Conservation (phyloP, 139 green algal genomes). For the Limnomonas spitsbergensis region DNA sequence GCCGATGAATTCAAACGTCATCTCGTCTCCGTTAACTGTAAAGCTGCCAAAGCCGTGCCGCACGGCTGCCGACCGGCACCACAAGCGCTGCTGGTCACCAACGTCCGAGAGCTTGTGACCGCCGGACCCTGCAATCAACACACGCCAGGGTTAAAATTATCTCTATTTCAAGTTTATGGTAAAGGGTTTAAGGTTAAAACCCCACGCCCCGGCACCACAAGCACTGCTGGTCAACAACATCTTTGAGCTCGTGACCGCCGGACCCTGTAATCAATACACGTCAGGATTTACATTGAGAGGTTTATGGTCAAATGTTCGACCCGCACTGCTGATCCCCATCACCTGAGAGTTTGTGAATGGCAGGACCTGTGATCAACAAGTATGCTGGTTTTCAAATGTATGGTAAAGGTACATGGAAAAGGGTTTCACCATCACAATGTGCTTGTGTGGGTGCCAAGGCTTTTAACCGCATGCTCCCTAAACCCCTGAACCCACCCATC, state of each 20-base stretch:
- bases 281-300: too few relatives aligned
- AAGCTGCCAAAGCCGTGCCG: constrained; percentile 11
- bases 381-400: too few relatives aligned
- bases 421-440: too few relatives aligned
- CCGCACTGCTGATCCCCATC: neutral
- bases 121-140: constrained; percentile 14
- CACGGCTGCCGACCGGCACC: neutral
- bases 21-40: neutral
- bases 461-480: too few relatives aligned
- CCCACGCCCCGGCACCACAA: neutral
- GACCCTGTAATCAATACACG: too few relatives aligned
- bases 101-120: constrained; percentile 24
- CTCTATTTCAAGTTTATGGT: too few relatives aligned
- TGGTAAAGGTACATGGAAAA: too few relatives aligned
- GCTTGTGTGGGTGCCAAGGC: too few relatives aligned
- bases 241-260: constrained; percentile 20
- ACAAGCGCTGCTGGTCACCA: constrained; percentile 1
- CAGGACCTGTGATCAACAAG: constrained; percentile 20
- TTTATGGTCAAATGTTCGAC: too few relatives aligned
- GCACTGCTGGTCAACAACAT: constrained; percentile 3
- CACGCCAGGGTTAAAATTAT: too few relatives aligned
- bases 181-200: too few relatives aligned
- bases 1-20: constrained; percentile 1
- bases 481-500: too few relatives aligned
- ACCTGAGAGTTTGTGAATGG: constrained; percentile 17